A percentile compares a stretch with the other conserved stretches of the same genome.
phyloP scores from a whole-genome alignment of 306 rosid species.

The Prunus fruticosa region DNA sequence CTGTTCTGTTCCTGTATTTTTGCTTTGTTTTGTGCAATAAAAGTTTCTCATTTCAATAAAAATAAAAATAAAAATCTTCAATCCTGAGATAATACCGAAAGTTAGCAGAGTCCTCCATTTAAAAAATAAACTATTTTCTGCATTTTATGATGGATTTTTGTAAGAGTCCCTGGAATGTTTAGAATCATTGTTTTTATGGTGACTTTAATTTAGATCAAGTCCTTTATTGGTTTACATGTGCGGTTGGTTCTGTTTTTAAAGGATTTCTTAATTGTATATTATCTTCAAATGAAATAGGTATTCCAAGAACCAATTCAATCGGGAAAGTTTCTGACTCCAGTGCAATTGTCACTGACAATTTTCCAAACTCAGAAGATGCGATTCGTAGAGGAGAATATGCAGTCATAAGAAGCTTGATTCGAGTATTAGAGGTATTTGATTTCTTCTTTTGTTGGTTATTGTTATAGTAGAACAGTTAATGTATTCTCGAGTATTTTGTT shows the following conservation, averaged over 20 bases:
- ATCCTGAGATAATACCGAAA: background rate
- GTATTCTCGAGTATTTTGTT: conserved; percentile 11
- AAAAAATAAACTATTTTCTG: background rate
- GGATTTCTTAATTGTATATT: conserved; percentile 8
- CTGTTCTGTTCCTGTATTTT: too few relatives aligned
- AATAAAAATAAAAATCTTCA: background rate
- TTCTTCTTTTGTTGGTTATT: conserved; percentile 18
- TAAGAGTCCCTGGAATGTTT: background rate
- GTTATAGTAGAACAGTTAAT: background rate
- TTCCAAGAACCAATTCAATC: conserved; percentile 72
- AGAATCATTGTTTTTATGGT: background rate
- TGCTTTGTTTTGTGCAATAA: too few relatives aligned
- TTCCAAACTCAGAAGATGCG: conserved; percentile 81
- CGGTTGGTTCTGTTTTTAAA: background rate
- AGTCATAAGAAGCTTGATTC: conserved; percentile 84
- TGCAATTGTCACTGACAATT: conserved; percentile 50
- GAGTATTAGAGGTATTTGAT: conserved; percentile 78
- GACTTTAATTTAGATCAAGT: background rate
- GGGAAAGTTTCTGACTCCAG: conserved; percentile 62
- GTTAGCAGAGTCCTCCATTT: background rate
- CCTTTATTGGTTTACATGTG: background rate
- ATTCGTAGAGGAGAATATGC: conserved; percentile 88
- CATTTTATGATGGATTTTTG: background rate
- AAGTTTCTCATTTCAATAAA: too few relatives aligned
- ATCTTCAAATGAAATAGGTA: conserved; percentile 48